These are phyloP conservation scores for Claviceps sorghi DNA, from an alignment of 2,329 filamentous ascomycete species.

Conservation along the genomic window DNA sequence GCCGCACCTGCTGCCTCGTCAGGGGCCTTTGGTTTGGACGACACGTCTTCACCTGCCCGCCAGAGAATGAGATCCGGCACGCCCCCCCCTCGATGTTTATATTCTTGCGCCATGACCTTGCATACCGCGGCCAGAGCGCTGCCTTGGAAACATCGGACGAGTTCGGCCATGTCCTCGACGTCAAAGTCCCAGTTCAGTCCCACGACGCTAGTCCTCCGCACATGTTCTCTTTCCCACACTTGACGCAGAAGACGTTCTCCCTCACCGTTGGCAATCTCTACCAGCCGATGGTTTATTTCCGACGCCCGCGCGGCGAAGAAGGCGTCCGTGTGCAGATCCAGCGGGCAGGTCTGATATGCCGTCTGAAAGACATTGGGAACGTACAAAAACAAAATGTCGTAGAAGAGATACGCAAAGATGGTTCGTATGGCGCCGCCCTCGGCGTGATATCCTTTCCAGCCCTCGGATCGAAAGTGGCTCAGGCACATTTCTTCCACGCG, in stretches of 20 bases:
- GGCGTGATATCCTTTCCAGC: conserved; percentile 89
- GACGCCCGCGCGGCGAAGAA: conserved; percentile 78
- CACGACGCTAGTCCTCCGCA: conserved; percentile 68
- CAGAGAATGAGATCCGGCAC: conserved; percentile 90
- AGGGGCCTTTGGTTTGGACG: not conserved
- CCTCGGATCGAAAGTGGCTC: conserved; percentile 63
- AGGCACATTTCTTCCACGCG: conserved; percentile 91
- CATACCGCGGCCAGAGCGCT: conserved; percentile 70
- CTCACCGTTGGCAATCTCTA: conserved; percentile 72
- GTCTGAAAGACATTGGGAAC: conserved; percentile 97
- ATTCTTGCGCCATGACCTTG: conserved; percentile 92
- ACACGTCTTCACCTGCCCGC: conserved; percentile 28
- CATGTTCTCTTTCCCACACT: conserved; percentile 54
- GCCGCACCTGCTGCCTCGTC: conserved; percentile 18
- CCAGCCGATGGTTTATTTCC: conserved; percentile 77
- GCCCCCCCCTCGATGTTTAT: conserved; percentile 69
- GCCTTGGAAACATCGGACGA: conserved; percentile 65
- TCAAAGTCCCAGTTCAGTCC: conserved; percentile 86
- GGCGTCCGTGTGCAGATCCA: conserved; percentile 84
- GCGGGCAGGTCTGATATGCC: conserved; percentile 79
- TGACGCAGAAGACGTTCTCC: conserved; percentile 51
- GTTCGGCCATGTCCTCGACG: conserved; percentile 62
- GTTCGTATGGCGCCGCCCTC: conserved; percentile 91
- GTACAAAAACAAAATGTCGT: conserved; percentile 82
- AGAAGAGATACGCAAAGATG: conserved; percentile 80